Percentiles rank a stretch among this genome's conserved stretches.
Conservation (phyloP, 495 filamentous ascomycete species). For the Daldinia decipiens region DNA sequence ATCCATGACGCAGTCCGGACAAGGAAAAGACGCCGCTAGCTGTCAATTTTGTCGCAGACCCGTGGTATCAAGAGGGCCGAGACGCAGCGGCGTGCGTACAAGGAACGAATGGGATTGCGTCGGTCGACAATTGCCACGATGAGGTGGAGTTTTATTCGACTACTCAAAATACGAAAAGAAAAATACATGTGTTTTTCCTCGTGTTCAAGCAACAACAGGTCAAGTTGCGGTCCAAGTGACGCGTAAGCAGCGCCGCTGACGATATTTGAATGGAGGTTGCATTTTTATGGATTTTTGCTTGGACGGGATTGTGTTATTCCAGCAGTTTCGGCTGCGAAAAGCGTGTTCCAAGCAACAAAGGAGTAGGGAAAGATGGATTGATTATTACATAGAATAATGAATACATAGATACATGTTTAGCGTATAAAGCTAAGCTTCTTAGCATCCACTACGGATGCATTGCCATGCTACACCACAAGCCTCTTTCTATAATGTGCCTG, state of each 20-base stretch:
- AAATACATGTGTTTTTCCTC: conserved; percentile 25
- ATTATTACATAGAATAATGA: conserved; percentile 20
- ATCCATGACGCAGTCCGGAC: conserved; percentile 34
- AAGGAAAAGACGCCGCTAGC: conserved; percentile 28
- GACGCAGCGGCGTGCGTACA: conserved; percentile 20
- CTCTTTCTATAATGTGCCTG: conserved; percentile 12
- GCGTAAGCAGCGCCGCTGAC: conserved; percentile 33
- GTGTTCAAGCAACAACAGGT: conserved; percentile 28
- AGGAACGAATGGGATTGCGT: conserved; percentile 23
- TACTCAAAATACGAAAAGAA: conserved; percentile 37
- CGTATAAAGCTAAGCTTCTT: conserved; percentile 33
- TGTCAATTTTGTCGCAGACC: conserved; percentile 36
- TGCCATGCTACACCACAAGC: conserved; percentile 2
- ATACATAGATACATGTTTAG: conserved; percentile 15
- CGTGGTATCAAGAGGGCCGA: conserved; percentile 35
- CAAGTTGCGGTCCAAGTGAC: conserved; percentile 15
- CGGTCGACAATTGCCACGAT: conserved; percentile 33
- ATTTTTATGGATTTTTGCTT: conserved; percentile 10
- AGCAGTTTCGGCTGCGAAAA: conserved; percentile 1
- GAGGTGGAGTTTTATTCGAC: conserved; percentile 7
- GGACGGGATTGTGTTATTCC: conserved; percentile 22
- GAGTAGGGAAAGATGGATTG: not conserved
- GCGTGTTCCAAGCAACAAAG: not conserved
- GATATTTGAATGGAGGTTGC: conserved; percentile 14
- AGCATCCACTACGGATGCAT: conserved; percentile 23